Evolutionary conservation across 139 green algal genomes (phyloP).

Genomic region (Closterium sp.): DNA sequence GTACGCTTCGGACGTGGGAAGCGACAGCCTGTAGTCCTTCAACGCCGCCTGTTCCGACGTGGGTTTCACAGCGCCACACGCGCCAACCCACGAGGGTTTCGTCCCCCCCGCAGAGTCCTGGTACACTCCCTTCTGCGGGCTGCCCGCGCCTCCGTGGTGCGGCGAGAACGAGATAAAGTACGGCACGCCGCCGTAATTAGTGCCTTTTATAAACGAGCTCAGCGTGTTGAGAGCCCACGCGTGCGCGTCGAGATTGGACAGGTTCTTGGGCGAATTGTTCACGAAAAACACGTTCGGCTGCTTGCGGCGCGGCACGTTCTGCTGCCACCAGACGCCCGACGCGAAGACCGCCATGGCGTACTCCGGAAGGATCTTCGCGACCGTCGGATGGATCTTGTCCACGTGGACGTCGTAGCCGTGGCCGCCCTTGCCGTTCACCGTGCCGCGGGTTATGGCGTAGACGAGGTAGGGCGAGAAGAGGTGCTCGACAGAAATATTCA

Average conservation of each 20-base stretch:
- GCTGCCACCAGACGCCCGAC: neutral
- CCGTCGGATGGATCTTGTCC: neutral
- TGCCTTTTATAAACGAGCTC: neutral
- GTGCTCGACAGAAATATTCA: neutral
- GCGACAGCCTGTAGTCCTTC: neutral
- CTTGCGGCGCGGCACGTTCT: neutral
- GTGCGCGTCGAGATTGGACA: neutral
- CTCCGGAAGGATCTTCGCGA: neutral
- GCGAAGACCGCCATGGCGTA: neutral
- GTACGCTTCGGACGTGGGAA: neutral
- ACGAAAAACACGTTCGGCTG: neutral
- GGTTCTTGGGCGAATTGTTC: neutral
- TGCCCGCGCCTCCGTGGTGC: neutral
- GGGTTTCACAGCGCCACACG: neutral
- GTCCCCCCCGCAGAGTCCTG: neutral
- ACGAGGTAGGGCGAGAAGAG: neutral
- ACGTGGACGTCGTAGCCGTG: neutral
- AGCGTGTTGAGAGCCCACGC: neutral
- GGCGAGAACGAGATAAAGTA: slow-evolving; percentile 1
- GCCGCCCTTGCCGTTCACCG: neutral
- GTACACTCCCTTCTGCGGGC: neutral
- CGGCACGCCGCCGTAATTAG: neutral
- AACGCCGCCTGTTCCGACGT: neutral
- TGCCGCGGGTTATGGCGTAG: neutral
- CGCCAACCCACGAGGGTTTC: neutral